Evolutionary conservation across 129 eudicot species (phyloP).

Genomic region (Saussurea involucrata): DNA sequence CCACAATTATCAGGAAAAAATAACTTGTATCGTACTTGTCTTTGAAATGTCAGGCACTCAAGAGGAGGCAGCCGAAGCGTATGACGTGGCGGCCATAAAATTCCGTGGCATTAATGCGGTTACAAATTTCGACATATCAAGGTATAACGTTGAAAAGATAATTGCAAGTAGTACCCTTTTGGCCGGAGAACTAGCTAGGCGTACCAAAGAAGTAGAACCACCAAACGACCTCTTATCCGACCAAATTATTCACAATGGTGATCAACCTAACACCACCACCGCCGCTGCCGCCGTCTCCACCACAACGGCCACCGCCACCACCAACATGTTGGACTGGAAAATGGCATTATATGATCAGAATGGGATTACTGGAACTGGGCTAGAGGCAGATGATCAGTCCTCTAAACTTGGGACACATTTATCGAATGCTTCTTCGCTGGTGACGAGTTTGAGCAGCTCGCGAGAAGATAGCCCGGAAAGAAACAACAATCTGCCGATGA

Average conservation of each 20-base stretch:
- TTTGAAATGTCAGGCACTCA: constrained; percentile 57
- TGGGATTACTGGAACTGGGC: not conserved
- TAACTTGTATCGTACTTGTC: not conserved
- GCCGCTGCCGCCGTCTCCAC: not conserved
- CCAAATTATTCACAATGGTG: constrained; percentile 13
- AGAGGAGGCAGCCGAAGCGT: constrained; percentile 98
- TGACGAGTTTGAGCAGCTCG: constrained; percentile 64
- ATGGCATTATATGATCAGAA: constrained; percentile 48
- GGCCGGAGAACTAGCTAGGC: constrained; percentile 72
- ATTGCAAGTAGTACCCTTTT: constrained; percentile 89
- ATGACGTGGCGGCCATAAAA: constrained; percentile 85
- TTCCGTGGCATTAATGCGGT: constrained; percentile 84
- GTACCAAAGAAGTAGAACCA: constrained; percentile 46
- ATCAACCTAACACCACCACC: constrained; percentile 10
- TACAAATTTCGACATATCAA: constrained; percentile 75
- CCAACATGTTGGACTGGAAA: constrained; percentile 55
- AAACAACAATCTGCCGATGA: constrained; percentile 44
- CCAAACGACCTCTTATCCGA: constrained; percentile 17
- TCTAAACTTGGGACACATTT: constrained; percentile 41
- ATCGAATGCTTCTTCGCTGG: constrained; percentile 56
- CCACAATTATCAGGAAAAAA: too few species aligned
- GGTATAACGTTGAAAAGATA: constrained; percentile 77
- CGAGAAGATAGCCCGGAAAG: constrained; percentile 85
- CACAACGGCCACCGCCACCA: constrained; percentile 14
- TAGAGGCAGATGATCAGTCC: constrained; percentile 32